Evolutionary conservation across 1,139 yeast genomes (phyloP).

Genomic region (Blastobotrys malaysiensis): DNA sequence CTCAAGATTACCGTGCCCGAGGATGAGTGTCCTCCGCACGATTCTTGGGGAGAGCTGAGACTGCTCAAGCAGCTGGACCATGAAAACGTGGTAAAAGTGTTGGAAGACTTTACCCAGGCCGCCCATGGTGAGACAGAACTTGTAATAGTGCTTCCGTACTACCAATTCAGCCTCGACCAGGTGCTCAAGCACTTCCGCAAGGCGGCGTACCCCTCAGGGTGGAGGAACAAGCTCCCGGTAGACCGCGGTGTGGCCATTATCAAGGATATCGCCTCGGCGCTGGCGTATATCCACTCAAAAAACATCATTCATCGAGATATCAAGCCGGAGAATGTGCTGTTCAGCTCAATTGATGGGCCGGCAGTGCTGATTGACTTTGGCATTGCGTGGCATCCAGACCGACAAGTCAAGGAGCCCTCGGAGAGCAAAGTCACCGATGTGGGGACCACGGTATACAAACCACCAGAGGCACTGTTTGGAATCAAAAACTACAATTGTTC

Average conservation of each 20-base stretch:
- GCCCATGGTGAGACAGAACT: constrained; percentile 35
- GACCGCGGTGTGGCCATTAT: constrained; percentile 34
- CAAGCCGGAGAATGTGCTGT: constrained; percentile 73
- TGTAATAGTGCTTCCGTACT: constrained; percentile 41
- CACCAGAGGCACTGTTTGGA: constrained; percentile 80
- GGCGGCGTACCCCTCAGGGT: constrained; percentile 29
- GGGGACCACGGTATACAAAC: constrained; percentile 69
- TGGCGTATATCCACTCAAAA: constrained; percentile 46
- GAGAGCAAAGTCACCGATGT: constrained; percentile 57
- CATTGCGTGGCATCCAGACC: constrained; percentile 48
- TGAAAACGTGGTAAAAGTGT: constrained; percentile 24
- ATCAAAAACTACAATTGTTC: constrained; percentile 52
- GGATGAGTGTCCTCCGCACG: constrained; percentile 48
- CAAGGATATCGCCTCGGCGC: constrained; percentile 43
- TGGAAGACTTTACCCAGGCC: constrained; percentile 27
- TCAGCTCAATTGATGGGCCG: constrained; percentile 25
- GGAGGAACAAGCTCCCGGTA: constrained; percentile 29
- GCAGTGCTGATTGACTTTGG: constrained; percentile 64
- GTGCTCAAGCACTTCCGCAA: constrained; percentile 33
- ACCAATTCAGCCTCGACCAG: constrained; percentile 33
- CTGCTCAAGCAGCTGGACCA: constrained; percentile 30
- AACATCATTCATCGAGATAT: constrained; percentile 85
- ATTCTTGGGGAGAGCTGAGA: constrained; percentile 39
- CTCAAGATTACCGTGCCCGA: constrained; percentile 44
- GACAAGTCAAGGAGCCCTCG: constrained; percentile 43